Base-by-base conservation (phyloP, 2,329 filamentous ascomycete genomes). In the Alternaria gaisen region DNA sequence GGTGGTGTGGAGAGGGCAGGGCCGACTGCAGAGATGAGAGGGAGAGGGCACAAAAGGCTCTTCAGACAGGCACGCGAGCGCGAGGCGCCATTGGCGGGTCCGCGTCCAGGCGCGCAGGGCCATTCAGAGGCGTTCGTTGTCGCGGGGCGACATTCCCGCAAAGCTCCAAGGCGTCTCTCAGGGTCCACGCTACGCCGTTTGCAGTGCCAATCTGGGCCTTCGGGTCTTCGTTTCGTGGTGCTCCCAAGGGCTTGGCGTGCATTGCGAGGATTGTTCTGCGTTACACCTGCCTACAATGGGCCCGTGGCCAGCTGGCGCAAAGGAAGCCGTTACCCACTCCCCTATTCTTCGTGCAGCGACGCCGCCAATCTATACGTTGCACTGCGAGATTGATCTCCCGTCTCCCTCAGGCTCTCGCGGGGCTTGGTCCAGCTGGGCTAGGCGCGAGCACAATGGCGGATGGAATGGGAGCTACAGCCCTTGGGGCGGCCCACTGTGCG, bases 151-250 rank as follows among this genome's bases (percentile, higher is more conserved):
- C 11, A 20, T 16, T 41, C 44, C 53, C 57, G 52, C 53, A 28
- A 18, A n/a, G n/a, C n/a, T n/a, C n/a, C n/a, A 48, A 34, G 28
- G 30, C 30, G 30, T 36, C 30, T 22, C 7, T 44, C 41, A 60
- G 58, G 58, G 58, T 60, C 58, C 53, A 60, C 48, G 41, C 53
- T 57, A 52, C 40, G 18, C 46, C 9, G 18, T 11, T 32, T 57
- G 46, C 20, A 40, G 58, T 12, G 11, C 22, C 10, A 52, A 36
- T 22, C 38, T 55, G 20, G 44, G 24, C 30, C 53, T 32, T 30
- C 32, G 43, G 42, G 18, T 11, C 30, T 48, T 32, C 30, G 44
- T 18, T 44, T 40, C n/a, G 28, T 24, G 10, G 22, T 22, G 5
- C 1, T 7, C 41, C 58, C 58, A 52, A 41, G 46, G 14, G 36